Evolutionary conservation across 768 basidiomycete species (phyloP), one percentile per base, ranked within the genome.

Genomic region (Leccinum longicurvipes): DNA sequence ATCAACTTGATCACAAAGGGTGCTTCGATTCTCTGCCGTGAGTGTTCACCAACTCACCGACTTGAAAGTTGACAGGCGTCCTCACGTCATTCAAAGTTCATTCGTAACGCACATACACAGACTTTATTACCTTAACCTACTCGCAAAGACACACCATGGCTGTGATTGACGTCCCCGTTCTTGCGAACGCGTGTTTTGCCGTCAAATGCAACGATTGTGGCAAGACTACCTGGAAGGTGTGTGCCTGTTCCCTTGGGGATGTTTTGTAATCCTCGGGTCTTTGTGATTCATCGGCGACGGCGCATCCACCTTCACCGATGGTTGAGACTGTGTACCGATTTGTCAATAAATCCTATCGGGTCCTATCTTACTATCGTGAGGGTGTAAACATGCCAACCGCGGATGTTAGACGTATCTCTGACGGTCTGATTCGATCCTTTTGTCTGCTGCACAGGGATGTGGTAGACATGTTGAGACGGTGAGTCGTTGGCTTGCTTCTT

Each of bases 211-310:
- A 69, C 50, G 74, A 70, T 56, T 90, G 88, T 69, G 78, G 78
- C 49, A 89, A 89, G 77, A 82, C 73, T 24, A 89, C 84, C 19
- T 90, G 88, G 89, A 76, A 67, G 75, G 88, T 88, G 67, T 65
- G 79, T 71, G 53, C 57, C 47, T 65, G 61, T 63, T 63, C 48
- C 60, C 62, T 66, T 73, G 64, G 57, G 47, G 64, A 68, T 63
- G 54, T 50, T 36, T 53, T 58, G 59, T 57, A 47, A 54, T 39
- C 8, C 47, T 47, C 49, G 60, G 53, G 36, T 54, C 56, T 59
- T 56, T 53, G 50, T 54, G 51, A 58, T 67, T 59, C 58, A 52
- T 63, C 32, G 65, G n/a, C n/a, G n/a, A n/a, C 39, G 62, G 54
- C 44, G 42, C 60, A 62, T 63, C 55, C 55, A 59, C 51, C 24